These are phyloP conservation scores for Solanum paucissectum DNA, from an alignment of 257 asterid genomes.

Conservation along the genomic window DNA sequence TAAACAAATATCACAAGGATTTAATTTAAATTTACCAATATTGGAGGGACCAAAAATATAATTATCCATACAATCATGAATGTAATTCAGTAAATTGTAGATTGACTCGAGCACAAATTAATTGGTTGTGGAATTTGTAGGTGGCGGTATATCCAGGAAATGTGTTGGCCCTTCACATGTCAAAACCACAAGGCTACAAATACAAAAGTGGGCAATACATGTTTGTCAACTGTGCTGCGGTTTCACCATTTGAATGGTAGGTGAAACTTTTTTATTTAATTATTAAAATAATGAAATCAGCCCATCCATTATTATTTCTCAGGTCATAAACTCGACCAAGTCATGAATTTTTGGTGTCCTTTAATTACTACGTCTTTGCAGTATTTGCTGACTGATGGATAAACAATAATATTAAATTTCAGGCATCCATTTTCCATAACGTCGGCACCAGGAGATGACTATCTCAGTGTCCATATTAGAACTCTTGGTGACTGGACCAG, in stretches of 20 bases:
- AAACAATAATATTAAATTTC: conserved; percentile 2
- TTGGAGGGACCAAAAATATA: background rate
- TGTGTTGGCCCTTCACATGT: conserved; percentile 77
- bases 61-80: background rate
- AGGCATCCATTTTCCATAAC: conserved; percentile 95
- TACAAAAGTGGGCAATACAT: conserved; percentile 81
- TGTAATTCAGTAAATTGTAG: too few relatives aligned
- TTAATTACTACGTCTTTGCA: background rate
- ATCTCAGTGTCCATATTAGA: conserved; percentile 76
- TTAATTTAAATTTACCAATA: background rate
- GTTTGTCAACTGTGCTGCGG: conserved; percentile 87
- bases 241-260: conserved; percentile 90
- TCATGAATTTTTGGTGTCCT: background rate
- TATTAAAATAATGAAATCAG: background rate
- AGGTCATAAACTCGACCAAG: background rate
- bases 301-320: background rate
- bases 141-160: conserved; percentile 86
- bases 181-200: conserved; percentile 82
- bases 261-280: background rate
- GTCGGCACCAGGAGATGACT: conserved; percentile 74
- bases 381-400: background rate
- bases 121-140: conserved; percentile 12
- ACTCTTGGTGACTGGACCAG: conserved; percentile 85
- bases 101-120: background rate
- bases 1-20: background rate